Evolutionary conservation across 2,329 filamentous ascomycete genomes (phyloP).

Genomic region (Cryphonectria carpinicola): DNA sequence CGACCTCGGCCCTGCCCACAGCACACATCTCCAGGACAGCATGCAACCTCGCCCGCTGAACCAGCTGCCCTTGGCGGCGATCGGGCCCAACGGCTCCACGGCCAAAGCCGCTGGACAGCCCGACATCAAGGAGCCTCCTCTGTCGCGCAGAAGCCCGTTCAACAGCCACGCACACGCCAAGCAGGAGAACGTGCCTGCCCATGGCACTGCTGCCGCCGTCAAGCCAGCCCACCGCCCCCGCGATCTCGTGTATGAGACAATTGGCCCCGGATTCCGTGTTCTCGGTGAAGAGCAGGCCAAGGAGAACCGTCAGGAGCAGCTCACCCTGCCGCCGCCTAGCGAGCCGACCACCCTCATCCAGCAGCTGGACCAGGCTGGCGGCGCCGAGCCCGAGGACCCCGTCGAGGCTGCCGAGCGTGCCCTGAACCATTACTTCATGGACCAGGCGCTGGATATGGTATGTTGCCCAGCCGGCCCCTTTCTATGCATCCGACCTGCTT

Average conservation of each 20-base stretch:
- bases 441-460: conserved; percentile 86
- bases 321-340: conserved; percentile 18
- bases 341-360: conserved; percentile 2
- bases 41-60: conserved; percentile 21
- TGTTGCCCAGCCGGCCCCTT: conserved; percentile 32
- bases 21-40: background rate
- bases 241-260: conserved; percentile 16
- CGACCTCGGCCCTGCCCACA: background rate
- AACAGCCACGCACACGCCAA: background rate
- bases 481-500: background rate
- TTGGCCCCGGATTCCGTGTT: conserved; percentile 9
- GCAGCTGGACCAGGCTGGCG: conserved; percentile 13
- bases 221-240: conserved; percentile 2
- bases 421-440: conserved; percentile 70
- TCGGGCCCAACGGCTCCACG: conserved; percentile 9
- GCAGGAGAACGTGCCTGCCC: conserved; percentile 15
- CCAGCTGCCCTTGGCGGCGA: background rate
- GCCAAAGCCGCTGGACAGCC: conserved; percentile 2
- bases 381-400: conserved; percentile 38
- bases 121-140: conserved; percentile 7
- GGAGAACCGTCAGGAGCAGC: conserved; percentile 26
- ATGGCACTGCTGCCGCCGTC: background rate
- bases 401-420: conserved; percentile 41
- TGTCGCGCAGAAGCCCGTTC: background rate
- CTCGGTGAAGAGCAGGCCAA: conserved; percentile 22